Base-by-base conservation (phyloP, 352 stramenopile species). In the Thalassiosira ordinaria region DNA sequence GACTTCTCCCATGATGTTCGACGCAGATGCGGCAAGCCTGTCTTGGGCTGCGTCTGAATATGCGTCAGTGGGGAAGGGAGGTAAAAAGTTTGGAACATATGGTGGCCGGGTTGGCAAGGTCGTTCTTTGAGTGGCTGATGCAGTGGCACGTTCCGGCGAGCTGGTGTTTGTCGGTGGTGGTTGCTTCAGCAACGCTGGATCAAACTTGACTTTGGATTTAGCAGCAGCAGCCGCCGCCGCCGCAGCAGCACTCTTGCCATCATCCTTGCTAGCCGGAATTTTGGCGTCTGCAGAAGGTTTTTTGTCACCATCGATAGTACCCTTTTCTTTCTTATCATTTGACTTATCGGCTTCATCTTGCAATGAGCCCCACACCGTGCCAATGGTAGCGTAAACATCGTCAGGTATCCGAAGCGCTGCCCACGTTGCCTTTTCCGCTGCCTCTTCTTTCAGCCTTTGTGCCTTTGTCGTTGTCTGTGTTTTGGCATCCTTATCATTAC, bases 51-150 rank as follows among this genome's bases (percentile, higher is more conserved):
- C 37, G 16, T 68, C 31, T 14, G 61, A 69, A 52, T 52, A 57
- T 27, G 74, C 18, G 33, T 60, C 37, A 16, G 53, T 53, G n/a
- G 77, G 70, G 47, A 74, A 85, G 39, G 77, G 77, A 22, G 77
- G 77, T 31, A 85, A 74, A 65, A 85, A 85, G 52, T 85, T 85
- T 16, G 77, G 77, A 64, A 85, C 77, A 47, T 85, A 81, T 20
- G 56, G 49, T 51, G 77, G 70, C 63, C 60, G n/a, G n/a, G n/a
- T n/a, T n/a, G n/a, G n/a, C n/a, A n/a, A n/a, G n/a, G n/a, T n/a
- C n/a, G n/a, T n/a, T n/a, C n/a, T n/a, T n/a, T n/a, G n/a, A n/a
- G n/a, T n/a, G n/a, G n/a, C n/a, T n/a, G n/a, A n/a, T n/a, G n/a
- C n/a, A n/a, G n/a, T n/a, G 0, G 20, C 46, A 51, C 7, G 39